Base-by-base conservation (phyloP, 176 grass and related monocot genomes). In the Ensete glaucum region DNA sequence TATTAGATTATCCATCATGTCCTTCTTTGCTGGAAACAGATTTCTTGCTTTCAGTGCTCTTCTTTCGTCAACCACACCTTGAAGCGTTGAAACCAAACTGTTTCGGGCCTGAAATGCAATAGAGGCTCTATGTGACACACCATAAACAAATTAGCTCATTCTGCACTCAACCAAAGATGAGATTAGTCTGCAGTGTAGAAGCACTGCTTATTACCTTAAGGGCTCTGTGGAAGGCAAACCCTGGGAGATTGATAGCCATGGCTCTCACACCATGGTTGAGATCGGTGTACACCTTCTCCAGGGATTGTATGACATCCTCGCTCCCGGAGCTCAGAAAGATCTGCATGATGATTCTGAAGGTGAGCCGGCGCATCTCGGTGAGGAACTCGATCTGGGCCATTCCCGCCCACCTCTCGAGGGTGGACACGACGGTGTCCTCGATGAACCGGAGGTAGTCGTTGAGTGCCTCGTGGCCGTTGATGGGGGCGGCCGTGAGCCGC, bases 1-100 rank as follows among this genome's bases (percentile, higher is more conserved):
- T 22, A 99, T 80, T 20, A 99, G 79, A 50, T 81, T 50, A 80
- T 94, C 90, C 88, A 99, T 91, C 95, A 99, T 99, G 82, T 93
- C 90, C 25, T 91, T 85, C 3, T 56, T 51, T 15, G 57, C 15
- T 62, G 12, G 20, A 25, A 8, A 0, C 8, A 71, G 12, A 12
- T 52, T 65, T 50, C 70, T 93, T 10, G 58, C 64, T 12, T 48
- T 64, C 17, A 74, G 62, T 1, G 43, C 78, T 55, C 77, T 83
- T 66, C 94, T 83, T 43, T 82, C 79, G 55, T 85, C 62, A 48
- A 96, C 76, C 17, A 96, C 81, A 16, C 71, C 43, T 81, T 88
- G 89, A 63, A 96, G 78, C 24, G 80, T 83, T 9, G 71, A 53
- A 7, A 96, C 83, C 13, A 96, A 78, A 68, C 51, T 76, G 17